Evolutionary conservation across 805 yeast species (phyloP), one percentile per base, ranked within the genome.

Genomic region (Saturnispora silvae): DNA sequence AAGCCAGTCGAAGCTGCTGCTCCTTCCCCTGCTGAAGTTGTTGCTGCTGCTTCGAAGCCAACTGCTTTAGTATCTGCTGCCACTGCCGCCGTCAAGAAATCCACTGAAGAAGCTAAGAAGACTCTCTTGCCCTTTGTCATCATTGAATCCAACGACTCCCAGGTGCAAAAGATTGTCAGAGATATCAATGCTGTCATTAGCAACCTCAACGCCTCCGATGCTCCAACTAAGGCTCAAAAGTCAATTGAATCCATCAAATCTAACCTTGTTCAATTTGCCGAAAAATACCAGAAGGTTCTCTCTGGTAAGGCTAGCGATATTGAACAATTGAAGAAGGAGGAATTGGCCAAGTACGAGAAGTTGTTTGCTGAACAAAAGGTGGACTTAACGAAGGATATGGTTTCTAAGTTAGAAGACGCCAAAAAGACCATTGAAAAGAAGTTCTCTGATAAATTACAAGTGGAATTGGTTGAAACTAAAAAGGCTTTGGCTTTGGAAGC

Each of bases 391-490:
- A 64, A 65, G 38, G 66, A 69, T 38, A 73, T 81, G 56, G 64
- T 75, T 48, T 57, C 65, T 29, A 77, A 81, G 47, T 77, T 80
- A 51, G 72, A 72, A 41, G 54, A 57, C n/a, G 81, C 77, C 49
- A 77, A 81, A 51, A 51, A 64, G 34, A 69, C 68, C 40, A 65
- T 84, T 47, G 78, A 78, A 45, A 54, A 62, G 33, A 75, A 75
- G 47, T 78, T 77, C 53, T 64, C 72, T 42, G 58, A 63, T 32
- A 70, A 76, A 45, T 64, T 89, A 46, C 54, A 59, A 16, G 59
- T 64, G 14, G 96, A 86, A 57, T 65, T 86, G 37, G 72, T 72
- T 45, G 76, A 81, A 26, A 70, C 85, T 40, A 74, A 72, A 53
- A 65, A 73, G 47, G 72, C 77, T 10, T 67, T 87, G 35, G 60